Conservation (phyloP, 2,329 filamentous ascomycete species). For the Orbilia quercus region DNA sequence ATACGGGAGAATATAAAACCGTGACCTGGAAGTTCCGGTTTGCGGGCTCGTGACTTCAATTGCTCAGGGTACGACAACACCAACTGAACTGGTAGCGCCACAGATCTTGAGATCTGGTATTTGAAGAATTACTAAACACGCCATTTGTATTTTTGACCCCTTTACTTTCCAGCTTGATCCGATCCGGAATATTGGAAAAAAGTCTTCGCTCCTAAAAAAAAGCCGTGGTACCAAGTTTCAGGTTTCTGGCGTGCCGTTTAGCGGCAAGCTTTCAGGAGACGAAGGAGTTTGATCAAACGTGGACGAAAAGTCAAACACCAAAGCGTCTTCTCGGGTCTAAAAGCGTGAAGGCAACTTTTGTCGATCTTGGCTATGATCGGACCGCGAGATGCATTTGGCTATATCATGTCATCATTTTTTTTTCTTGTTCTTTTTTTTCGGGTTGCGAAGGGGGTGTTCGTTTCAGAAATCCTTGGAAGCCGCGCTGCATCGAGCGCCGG, state of each 20-base stretch:
- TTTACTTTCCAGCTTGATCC: background rate
- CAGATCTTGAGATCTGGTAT: background rate
- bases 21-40: background rate
- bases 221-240: constrained; percentile 7
- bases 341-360: constrained; percentile 19
- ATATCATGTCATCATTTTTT: background rate
- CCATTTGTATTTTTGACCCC: background rate
- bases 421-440: constrained; percentile 3
- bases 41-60: background rate
- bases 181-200: constrained; percentile 1
- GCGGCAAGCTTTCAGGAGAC: constrained; percentile 3
- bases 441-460: background rate
- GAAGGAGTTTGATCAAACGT: background rate
- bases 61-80: too few relatives aligned
- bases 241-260: constrained; percentile 1
- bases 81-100: background rate
- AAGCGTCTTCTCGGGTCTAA: too few relatives aligned
- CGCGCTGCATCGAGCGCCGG: background rate
- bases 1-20: too few relatives aligned
- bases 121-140: background rate
- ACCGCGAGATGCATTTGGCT: background rate
- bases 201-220: background rate
- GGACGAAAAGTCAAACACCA: background rate
- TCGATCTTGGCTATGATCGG: constrained; percentile 11
- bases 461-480: constrained; percentile 25